Base-by-base conservation (phyloP, 1,284 basidiomycete genomes). In the Hemileia vastatrix region DNA sequence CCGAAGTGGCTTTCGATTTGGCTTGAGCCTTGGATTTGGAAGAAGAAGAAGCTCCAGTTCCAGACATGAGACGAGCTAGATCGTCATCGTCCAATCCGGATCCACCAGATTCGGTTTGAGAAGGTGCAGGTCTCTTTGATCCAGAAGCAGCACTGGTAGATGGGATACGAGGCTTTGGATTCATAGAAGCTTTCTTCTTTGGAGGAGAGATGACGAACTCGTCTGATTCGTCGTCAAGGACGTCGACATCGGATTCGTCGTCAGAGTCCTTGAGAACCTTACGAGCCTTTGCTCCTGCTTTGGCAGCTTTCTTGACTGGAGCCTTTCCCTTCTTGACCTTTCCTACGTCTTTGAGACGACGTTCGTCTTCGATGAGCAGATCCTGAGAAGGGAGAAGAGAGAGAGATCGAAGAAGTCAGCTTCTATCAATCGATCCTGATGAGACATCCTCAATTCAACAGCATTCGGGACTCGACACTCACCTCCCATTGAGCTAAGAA, bases 401-500 rank as follows among this genome's bases (percentile, higher is more conserved):
- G 15, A 40, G 15, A 40, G 36, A 11, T 40, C 8, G 36, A 9
- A 40, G 36, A 40, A 40, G 36, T 27, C 27, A 27, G 27, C 27
- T 27, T 27, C 27, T 27, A 27, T 27, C 27, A 27, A 27, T 27
- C 27, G 27, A 27, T 27, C 27, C 27, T 27, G 27, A 27, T 27
- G 27, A 27, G 27, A 27, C 27, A 27, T 27, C 27, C 27, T 27
- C 27, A 27, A 27, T 27, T 27, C 27, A 27, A 27, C 27, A 27
- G 27, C 27, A 3, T 27, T 27, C 36, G 36, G 15, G 36, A 40
- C 36, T 15, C 8, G 36, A 40, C 36, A 40, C 36, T 40, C 33
- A 64, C 67, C 11, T 75, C 70, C 73, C 73, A 75, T 18, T 69
- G 66, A 54, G 66, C 63, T 21, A 69, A 53, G 66, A 75, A 74